These are phyloP conservation scores for Solanum peruvianum DNA, from an alignment of 257 asterid genomes.

Conservation along the genomic window DNA sequence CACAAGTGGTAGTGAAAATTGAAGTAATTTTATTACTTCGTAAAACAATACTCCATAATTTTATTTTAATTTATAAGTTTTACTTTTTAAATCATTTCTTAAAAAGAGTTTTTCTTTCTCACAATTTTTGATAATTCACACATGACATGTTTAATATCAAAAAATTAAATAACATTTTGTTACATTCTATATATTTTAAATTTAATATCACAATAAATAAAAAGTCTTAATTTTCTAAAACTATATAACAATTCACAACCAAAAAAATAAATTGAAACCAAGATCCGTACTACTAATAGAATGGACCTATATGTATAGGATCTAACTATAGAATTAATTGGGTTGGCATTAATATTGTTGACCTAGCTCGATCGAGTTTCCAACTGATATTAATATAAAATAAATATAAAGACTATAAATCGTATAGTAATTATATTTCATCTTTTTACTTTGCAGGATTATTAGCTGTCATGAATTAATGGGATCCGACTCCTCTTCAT, in stretches of 20 bases:
- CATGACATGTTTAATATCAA: accelerated
- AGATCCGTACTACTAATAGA: too few species aligned
- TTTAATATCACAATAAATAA: too few species aligned
- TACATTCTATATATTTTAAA: too few species aligned
- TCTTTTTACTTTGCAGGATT: background rate
- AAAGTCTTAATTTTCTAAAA: too few species aligned
- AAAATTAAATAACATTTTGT: background rate
- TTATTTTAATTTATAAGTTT: too few species aligned
- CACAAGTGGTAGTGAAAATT: background rate
- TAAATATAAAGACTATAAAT: background rate
- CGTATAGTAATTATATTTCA: too few species aligned
- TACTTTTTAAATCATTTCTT: background rate
- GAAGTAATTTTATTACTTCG: background rate
- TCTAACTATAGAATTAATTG: background rate
- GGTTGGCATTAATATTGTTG: background rate
- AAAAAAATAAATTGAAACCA: too few species aligned
- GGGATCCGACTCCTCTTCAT: too few species aligned
- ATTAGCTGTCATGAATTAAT: too few species aligned
- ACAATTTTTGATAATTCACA: background rate
- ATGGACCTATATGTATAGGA: too few species aligned
- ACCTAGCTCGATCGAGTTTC: background rate
- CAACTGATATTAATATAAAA: background rate
- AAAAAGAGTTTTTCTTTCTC: accelerated
- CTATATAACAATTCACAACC: too few species aligned
- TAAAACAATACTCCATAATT: too few species aligned